Base-by-base conservation (phyloP, 345 rosid genomes). In the Arabidopsis arenosa region DNA sequence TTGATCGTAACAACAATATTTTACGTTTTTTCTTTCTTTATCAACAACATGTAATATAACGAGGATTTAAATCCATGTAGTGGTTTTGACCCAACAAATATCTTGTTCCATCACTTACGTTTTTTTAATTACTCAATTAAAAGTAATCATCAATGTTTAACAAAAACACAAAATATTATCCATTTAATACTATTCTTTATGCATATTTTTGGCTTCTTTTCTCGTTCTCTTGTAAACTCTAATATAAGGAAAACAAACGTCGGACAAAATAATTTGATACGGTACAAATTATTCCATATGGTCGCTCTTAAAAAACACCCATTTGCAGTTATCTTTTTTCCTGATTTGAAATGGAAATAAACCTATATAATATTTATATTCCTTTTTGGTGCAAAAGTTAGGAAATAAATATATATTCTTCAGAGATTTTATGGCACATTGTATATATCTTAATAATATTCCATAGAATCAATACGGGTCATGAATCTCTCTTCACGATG, bases 401-500 rank as follows among this genome's bases (percentile, higher is more conserved):
- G 6, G 52, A 9, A 66, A 58, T 37, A 18, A 39, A 18, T 5
- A 12, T 13, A 66, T 66, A 66, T 59, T 75, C 68, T 39, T 44
- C 40, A 45, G 4, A 2, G 62, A 49, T 67, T 56, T 75, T 49
- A 48, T 67, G 36, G 67, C 68, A 75, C 67, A 67, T 13, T 58
- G 54, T 59, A 67, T 48, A 32, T 37, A n/a, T 17, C 36, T 9
- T 9, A 40, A 9, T 1, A 28, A 48, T 58, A 66, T 48, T 49
- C 52, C 3, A 44, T 18, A 55, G 72, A 66, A 66, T 41, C 65
- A 15, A 49, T 72, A 49, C 21, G 43, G 49, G 61, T 4, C 1
- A 63, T 53, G 77, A 73, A 72, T 72, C 76, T 63, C 75, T 60
- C n/a, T 35, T 44, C 44, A 73, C 35, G 3, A 33, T 51, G 43